Conservation (phyloP, 768 basidiomycete species). For the Agrocybe pediades region DNA sequence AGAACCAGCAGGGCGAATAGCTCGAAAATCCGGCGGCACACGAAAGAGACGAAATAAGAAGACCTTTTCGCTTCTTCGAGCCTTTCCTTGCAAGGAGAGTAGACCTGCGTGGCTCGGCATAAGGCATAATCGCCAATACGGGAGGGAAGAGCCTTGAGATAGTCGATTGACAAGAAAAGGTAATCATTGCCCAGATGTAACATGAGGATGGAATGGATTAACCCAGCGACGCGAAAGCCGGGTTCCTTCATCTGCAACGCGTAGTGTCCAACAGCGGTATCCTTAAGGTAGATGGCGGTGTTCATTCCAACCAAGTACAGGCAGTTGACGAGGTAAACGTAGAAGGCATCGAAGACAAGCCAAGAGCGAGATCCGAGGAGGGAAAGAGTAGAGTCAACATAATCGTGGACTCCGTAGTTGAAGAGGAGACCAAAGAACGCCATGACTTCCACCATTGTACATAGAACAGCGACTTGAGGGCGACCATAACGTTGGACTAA, state of each 20-base stretch:
- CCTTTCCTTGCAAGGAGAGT: neutral
- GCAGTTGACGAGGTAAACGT: neutral
- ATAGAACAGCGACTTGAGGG: conserved; percentile 10
- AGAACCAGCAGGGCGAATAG: neutral
- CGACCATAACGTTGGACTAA: conserved; percentile 10
- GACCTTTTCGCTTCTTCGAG: neutral
- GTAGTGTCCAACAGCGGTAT: neutral
- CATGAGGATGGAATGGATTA: neutral
- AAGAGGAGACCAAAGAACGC: conserved; percentile 3
- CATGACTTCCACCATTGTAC: conserved; percentile 9
- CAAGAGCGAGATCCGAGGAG: conserved; percentile 6
- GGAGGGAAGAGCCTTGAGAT: neutral
- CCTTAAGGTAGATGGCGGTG: neutral
- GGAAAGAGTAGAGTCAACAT: conserved; percentile 4
- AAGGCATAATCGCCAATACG: neutral
- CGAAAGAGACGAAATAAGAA: neutral
- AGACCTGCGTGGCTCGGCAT: neutral
- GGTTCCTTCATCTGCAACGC: neutral
- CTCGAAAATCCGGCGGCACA: neutral
- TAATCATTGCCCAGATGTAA: neutral
- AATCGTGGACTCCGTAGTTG: conserved; percentile 7
- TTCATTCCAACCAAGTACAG: neutral
- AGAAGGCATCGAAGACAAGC: conserved; percentile 4
- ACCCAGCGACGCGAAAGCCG: neutral
- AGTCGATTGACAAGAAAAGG: neutral